Evolutionary conservation across 108 stramenopile genomes (phyloP).

Genomic region (Cyclotella cryptica): DNA sequence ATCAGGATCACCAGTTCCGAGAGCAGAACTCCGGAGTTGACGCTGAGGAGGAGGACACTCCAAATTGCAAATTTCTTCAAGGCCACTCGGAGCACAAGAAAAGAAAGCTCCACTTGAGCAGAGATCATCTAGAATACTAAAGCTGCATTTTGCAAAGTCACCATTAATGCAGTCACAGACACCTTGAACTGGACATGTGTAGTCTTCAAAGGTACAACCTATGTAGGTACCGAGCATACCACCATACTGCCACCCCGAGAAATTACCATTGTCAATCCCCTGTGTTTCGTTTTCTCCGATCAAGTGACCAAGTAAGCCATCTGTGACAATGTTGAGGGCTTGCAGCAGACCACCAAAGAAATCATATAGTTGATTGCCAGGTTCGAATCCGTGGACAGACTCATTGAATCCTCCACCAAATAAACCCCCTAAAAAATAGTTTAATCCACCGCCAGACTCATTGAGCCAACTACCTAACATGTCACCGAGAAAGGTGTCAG

Average conservation of each 20-base stretch:
- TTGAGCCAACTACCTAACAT: neutral
- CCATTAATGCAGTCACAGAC: slow-evolving; percentile 1
- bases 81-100: neutral
- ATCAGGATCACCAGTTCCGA: neutral
- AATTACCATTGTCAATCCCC: slow-evolving; percentile 6
- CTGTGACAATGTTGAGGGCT: neutral
- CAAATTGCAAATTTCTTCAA: neutral
- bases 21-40: neutral
- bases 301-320: slow-evolving; percentile 5
- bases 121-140: neutral
- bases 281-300: slow-evolving; percentile 11
- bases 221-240: neutral
- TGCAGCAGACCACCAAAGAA: neutral
- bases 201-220: neutral
- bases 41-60: neutral
- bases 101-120: neutral
- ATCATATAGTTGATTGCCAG: neutral
- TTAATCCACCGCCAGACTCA: neutral
- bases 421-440: neutral
- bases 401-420: neutral
- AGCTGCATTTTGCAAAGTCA: neutral
- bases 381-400: neutral
- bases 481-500: neutral
- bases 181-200: neutral
- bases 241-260: neutral